Base-by-base conservation (phyloP, 176 grass and related monocot genomes). In the Pontederia crassipes region DNA sequence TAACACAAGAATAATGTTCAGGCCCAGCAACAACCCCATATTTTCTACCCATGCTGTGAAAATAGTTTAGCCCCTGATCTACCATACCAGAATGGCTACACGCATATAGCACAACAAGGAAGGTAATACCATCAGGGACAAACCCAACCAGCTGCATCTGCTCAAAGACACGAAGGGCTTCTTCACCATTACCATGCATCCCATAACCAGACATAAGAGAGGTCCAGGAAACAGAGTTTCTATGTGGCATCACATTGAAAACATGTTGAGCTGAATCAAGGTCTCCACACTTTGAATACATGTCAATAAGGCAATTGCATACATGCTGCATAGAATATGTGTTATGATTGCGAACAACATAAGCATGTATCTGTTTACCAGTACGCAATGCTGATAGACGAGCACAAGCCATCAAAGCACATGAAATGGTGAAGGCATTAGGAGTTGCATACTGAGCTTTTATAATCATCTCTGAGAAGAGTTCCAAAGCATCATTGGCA, bases 31-130 rank as follows among this genome's bases (percentile, higher is more conserved):
- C 60, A 48, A 95, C 48, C 49, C 85, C 89, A 70, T 89, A 89
- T 48, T 71, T 65, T 47, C 75, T 76, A 54, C 57, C 50, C 82
- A 89, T 89, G 61, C 49, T 83, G 48, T 95, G 73, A 69, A 95
- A 95, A 66, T 83, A 89, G 11, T 75, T 65, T 52, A 89, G 63
- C 20, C 89, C 89, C 62, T 59, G 54, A 70, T 89, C 89, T 18
- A 95, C 77, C 85, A 95, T 83, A 14, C 85, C 85, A 66, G 85
- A 85, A 81, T 95, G 89, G 63, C 82, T 89, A 61, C 89, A 95
- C 49, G 89, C 89, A 15, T 95, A 95, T 1, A 89, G 82, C 65
- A 89, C 70, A 55, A 89, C 89, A 73, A 95, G 85, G 49, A 95
- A 95, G 54, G 85, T 74, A 72, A 95, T 73, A 32, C 79, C 85